Evolutionary conservation across 768 basidiomycete genomes (phyloP), one percentile per base, ranked within the genome.

Genomic region (Floccularia luteovirens): DNA sequence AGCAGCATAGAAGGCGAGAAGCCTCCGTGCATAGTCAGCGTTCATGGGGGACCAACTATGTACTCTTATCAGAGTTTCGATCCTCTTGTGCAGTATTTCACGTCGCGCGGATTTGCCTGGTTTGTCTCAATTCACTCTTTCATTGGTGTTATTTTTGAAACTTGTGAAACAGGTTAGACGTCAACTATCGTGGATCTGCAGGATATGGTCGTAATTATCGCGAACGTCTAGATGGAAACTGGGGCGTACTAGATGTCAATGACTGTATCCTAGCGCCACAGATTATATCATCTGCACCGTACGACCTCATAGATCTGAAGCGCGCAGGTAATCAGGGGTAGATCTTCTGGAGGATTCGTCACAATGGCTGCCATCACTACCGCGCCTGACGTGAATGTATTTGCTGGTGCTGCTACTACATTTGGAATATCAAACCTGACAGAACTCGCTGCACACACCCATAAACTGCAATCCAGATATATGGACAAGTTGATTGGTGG

Each of bases 111-210:
- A 34, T 34, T 12, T 12, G 32, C 8, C n/a, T 7, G 7, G 32
- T 34, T 14, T 17, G 32, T 17, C n/a, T 7, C 32, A 8, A 34
- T 14, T 8, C 7, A 34, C 27, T 14, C 8, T 17, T 14, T 7
- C 32, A 7, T 14, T 7, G 8, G n/a, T 7, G 16, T 14, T 34
- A 34, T 6, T 19, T 34, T 8, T 6, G n/a, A 8, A 34, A 17
- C 7, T 19, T n/a, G n/a, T n/a, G n/a, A n/a, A 34, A 38, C 24
- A 67, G 74, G 64, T 42, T 76, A 17, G 74, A 76, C 31, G 77
- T 82, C 25, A 73, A 82, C 44, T 76, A 77, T 33, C 66, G 78
- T 2, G 80, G 79, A 0, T 76, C 74, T 1, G 67, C 68, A 1
- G 72, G 77, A 0, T 79, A 75, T 46, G 79, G 79, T 1, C 63